Conservation (phyloP, 2,329 filamentous ascomycete species). For the Xylariales sp. region DNA sequence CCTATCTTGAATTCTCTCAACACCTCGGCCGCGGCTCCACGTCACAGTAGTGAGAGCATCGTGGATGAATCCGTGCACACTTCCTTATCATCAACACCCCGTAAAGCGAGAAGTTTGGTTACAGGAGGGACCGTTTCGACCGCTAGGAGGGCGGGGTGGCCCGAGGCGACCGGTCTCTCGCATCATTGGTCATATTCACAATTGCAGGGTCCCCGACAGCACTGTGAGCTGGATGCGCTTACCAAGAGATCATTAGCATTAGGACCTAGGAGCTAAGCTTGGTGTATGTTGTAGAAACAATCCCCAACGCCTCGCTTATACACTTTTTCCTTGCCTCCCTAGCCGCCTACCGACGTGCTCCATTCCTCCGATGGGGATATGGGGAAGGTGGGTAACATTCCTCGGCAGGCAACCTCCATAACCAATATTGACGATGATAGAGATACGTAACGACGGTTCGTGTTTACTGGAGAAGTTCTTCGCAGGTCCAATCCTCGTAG, state of each 20-base stretch:
- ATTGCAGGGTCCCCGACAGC: neutral
- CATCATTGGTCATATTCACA: conserved; percentile 8
- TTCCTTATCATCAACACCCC: neutral
- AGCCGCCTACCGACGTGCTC: neutral
- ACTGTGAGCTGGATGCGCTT: conserved; percentile 10
- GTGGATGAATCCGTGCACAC: neutral
- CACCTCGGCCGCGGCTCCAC: neutral
- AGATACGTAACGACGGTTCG: neutral
- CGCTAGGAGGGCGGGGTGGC: neutral
- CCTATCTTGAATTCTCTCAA: neutral
- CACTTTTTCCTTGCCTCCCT: conserved; percentile 33
- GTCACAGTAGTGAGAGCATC: neutral
- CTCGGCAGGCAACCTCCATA: neutral
- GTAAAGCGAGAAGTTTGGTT: neutral
- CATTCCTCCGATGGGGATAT: neutral
- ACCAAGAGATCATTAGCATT: conserved; percentile 29
- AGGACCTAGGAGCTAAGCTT: conserved; percentile 20
- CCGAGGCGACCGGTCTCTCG: conserved; percentile 15
- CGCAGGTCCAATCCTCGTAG: conserved; percentile 99
- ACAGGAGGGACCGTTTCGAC: neutral
- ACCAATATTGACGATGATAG: neutral
- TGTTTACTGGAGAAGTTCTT: conserved; percentile 80
- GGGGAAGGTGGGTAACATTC: neutral
- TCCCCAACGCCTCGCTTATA: conserved; percentile 39
- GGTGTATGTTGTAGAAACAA: conserved; percentile 31